Percentiles rank a stretch among this genome's conserved stretches.
Conservation (phyloP, 2,329 filamentous ascomycete genomes). For the Trichothecium roseum region DNA sequence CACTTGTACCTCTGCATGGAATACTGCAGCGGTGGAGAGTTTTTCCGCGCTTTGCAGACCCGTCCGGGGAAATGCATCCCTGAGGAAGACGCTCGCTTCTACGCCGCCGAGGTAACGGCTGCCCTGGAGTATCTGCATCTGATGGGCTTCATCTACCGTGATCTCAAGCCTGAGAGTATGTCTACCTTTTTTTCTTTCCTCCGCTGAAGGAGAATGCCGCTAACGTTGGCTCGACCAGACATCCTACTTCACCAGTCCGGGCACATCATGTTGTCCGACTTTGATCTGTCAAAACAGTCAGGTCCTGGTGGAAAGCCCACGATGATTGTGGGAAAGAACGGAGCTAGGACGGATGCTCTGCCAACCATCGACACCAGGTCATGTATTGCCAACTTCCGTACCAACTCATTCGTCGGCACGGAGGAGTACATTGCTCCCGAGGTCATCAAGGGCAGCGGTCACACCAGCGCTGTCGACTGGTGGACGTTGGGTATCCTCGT, state of each 20-base stretch:
- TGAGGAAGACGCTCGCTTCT: slow-evolving; percentile 94
- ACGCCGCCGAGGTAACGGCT: slow-evolving; percentile 93
- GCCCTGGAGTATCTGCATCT: slow-evolving; percentile 93
- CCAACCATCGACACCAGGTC: slow-evolving; percentile 98
- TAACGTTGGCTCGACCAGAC: slow-evolving; percentile 41
- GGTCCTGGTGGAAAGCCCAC: slow-evolving; percentile 91
- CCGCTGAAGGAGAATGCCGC: background rate
- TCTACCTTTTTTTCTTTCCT: slow-evolving; percentile 10
- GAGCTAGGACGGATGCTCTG: slow-evolving; percentile 73
- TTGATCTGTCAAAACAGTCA: slow-evolving; percentile 96
- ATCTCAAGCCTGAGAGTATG: slow-evolving; percentile 95
- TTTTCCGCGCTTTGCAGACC: slow-evolving; percentile 93
- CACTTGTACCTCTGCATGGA: slow-evolving; percentile 99
- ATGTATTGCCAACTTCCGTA: slow-evolving; percentile 95
- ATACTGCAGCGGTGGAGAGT: slow-evolving; percentile 97
- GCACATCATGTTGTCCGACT: slow-evolving; percentile 99
- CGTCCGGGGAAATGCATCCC: slow-evolving; percentile 94
- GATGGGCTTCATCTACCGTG: slow-evolving; percentile 99
- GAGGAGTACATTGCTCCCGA: slow-evolving; percentile 99
- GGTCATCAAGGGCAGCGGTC: slow-evolving; percentile 96
- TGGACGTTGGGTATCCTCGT: slow-evolving; percentile 97
- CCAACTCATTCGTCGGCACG: slow-evolving; percentile 96
- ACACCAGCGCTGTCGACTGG: slow-evolving; percentile 98
- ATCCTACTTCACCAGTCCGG: slow-evolving; percentile 98
- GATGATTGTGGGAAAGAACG: slow-evolving; percentile 91